These are phyloP conservation scores for Candida sanyaensis DNA, from an alignment of 1,139 yeast species.

Conservation along the genomic window DNA sequence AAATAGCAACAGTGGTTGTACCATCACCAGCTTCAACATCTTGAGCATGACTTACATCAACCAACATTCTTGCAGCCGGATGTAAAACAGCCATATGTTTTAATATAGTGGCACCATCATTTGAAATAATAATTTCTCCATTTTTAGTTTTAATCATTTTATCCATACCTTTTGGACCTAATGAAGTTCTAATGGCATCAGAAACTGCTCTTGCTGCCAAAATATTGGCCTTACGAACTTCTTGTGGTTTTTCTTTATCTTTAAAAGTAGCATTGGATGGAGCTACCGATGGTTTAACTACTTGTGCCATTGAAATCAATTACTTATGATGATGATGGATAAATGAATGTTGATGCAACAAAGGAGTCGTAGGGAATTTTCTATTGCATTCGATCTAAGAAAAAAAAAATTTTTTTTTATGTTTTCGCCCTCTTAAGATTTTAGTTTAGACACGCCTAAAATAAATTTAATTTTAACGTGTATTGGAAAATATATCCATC, in stretches of 20 bases:
- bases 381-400: too few relatives aligned
- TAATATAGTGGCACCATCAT: constrained; percentile 96
- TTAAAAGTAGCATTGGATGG: constrained; percentile 89
- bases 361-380: not conserved
- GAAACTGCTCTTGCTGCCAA: constrained; percentile 97
- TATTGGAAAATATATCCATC: too few relatives aligned
- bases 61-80: constrained; percentile 98
- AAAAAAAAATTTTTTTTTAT: too few relatives aligned
- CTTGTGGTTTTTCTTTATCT: constrained; percentile 96
- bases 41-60: constrained; percentile 96
- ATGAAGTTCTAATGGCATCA: constrained; percentile 94
- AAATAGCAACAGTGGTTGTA: constrained; percentile 93
- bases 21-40: constrained; percentile 99
- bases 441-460: too few relatives aligned
- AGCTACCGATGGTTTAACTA: constrained; percentile 25
- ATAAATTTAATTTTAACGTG: too few relatives aligned
- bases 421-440: too few relatives aligned
- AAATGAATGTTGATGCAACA: not conserved
- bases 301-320: constrained; percentile 13
- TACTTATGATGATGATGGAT: not conserved
- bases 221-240: constrained; percentile 90
- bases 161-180: constrained; percentile 99
- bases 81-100: constrained; percentile 97
- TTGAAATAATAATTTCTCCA: constrained; percentile 93
- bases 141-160: constrained; percentile 94